Base-by-base conservation (phyloP, 768 basidiomycete genomes). In the Lentinula raphanica region DNA sequence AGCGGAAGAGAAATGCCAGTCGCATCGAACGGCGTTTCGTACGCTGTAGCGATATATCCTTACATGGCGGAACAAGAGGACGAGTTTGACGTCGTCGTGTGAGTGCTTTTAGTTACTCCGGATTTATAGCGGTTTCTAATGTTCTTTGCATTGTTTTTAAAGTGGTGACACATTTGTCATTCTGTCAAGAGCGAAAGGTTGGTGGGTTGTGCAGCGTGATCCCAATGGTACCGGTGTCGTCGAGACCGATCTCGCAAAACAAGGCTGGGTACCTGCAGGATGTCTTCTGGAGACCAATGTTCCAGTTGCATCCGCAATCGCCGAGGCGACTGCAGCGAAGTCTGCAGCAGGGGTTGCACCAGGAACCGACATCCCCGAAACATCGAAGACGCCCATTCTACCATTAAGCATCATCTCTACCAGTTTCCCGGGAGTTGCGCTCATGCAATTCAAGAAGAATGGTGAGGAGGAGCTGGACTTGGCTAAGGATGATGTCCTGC, bases 181-280 rank as follows among this genome's bases (percentile, higher is more conserved):
- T 62, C 75, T 94, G 40, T 92, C 92, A 55, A 86, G 95, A 54
- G 88, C 94, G n/a, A 87, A 95, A 56, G 96, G 97, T 1, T 99
- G 97, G 97, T 99, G 96, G 94, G 91, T 98, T 32, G 97, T 98
- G 3, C 95, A 98, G 68, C 86, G 91, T 32, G 97, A 99, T 71
- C 90, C 90, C 29, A 85, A 84, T 35, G 94, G 94, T 4, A 81
- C 86, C 3, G 92, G 94, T 9, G 71, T 85, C 21, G 85, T 92
- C 28, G 88, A 87, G 66, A 77, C 85, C 15, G 92, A 94, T 61
- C 78, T 85, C 27, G 76, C 80, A 42, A 90, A 90, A 69, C 93
- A 94, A 66, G 94, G 94, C 56, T 98, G 96, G 96, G 95, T 99
- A 2, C 96, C 96, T 39, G 95, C 96, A 4, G 96, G 96, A 32